Conservation (phyloP, 257 asterid species). For the Phtheirospermum japonicum region DNA sequence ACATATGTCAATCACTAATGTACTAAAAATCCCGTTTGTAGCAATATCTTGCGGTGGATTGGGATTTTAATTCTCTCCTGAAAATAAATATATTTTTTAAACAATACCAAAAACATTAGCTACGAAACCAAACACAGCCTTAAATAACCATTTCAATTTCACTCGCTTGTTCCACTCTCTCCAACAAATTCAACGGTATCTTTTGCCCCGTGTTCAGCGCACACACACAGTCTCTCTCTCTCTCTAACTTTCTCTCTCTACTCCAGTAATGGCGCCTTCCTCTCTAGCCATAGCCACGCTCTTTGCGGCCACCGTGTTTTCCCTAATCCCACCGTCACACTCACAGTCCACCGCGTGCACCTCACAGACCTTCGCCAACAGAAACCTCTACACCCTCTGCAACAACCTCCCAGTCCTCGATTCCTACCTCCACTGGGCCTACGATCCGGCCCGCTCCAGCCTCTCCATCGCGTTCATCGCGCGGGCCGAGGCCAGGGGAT, state of each 20-base stretch:
- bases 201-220: neutral
- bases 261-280: conserved; percentile 44
- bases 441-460: conserved; percentile 39
- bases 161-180: neutral
- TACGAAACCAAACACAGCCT: neutral
- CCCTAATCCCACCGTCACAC: conserved; percentile 39
- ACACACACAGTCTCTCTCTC: neutral
- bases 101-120: neutral
- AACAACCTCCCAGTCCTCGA: conserved; percentile 59
- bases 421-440: conserved; percentile 71
- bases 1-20: too few species aligned
- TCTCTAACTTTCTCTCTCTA: neutral
- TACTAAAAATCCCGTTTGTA: too few species aligned
- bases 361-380: conserved; percentile 54
- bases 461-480: conserved; percentile 74
- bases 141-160: neutral
- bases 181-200: neutral
- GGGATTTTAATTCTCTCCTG: too few species aligned
- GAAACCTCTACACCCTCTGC: conserved; percentile 54
- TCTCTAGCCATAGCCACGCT: conserved; percentile 27
- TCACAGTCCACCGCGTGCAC: conserved; percentile 51
- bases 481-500: conserved; percentile 51
- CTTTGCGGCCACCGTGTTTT: conserved; percentile 15
- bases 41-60: too few species aligned
- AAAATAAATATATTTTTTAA: too few species aligned